Base-by-base conservation (phyloP, 345 rosid genomes). In the Salix caprea region DNA sequence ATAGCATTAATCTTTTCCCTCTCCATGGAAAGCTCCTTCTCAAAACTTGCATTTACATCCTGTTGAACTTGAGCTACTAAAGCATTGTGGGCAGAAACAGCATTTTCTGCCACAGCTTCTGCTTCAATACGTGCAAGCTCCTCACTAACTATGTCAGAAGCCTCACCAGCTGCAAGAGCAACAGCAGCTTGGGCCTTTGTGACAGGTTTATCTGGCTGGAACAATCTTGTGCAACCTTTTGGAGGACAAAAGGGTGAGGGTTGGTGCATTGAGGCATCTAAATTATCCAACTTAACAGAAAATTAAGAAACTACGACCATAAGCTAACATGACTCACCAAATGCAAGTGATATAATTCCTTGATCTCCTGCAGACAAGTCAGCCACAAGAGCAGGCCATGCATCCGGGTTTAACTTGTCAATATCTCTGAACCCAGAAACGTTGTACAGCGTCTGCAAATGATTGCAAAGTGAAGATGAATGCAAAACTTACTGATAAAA, bases 121-220 rank as follows among this genome's bases (percentile, higher is more conserved):
- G 99, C 98, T 86, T 91, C 96, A 24, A 91, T 90, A 58, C 94
- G 98, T 58, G 96, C 90, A 76, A 96, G 89, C 83, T 96, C 98
- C 85, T 96, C 98, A 39, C 86, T 85, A 28, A 93, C 97, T 65
- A 83, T 32, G 6, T 91, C 98, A 62, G 91, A 83, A 81, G 91
- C 93, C 80, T 96, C 98, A 42, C 98, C 94, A 62, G 80, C 87
- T 23, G 96, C 91, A 78, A 96, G 92, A 78, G 99, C 94, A 62
- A 87, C 84, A n/a, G 98, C 98, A 65, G 94, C 89, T 87, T 96
- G 99, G 70, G 97, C 94, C 78, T 96, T 96, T 75, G 98, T 96
- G 73, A 93, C 97, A 24, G 99, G 97, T 85, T 93, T 95, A 78
- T 81, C 79, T 15, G 99, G 99, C 85, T 90, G 98, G 87, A 93